These are phyloP conservation scores for Lactarius trivialis DNA, from an alignment of 768 basidiomycete genomes.

Conservation along the genomic window DNA sequence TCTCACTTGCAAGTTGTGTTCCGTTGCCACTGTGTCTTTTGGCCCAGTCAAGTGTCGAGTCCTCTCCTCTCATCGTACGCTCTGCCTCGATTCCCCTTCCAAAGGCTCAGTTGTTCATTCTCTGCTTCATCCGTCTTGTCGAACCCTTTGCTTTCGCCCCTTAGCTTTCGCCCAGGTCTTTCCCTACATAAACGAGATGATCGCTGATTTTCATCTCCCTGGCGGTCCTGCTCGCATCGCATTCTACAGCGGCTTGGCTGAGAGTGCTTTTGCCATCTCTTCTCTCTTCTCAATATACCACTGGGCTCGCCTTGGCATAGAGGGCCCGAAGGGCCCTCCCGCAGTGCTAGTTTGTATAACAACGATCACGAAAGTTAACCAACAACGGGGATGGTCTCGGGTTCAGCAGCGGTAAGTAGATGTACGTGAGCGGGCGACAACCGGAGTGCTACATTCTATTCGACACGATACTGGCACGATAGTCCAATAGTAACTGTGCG, in stretches of 20 bases:
- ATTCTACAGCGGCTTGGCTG: slow-evolving; percentile 64
- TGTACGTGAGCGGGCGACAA: neutral
- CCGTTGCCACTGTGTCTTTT: no score
- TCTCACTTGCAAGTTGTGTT: no score
- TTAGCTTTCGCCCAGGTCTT: slow-evolving; percentile 61
- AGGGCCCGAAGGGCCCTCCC: no score
- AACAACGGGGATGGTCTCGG: neutral
- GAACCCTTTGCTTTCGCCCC: slow-evolving; percentile 61
- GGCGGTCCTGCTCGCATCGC: slow-evolving; percentile 54
- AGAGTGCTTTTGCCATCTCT: slow-evolving; percentile 56
- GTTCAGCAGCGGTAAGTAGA: no score
- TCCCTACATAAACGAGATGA: slow-evolving; percentile 66
- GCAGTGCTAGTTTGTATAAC: no score
- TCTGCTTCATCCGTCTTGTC: slow-evolving; percentile 49
- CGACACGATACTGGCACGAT: neutral
- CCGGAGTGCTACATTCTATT: neutral
- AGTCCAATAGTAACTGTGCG: neutral
- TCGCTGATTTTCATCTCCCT: slow-evolving; percentile 49
- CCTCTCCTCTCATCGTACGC: slow-evolving; percentile 19
- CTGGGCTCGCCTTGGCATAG: slow-evolving; percentile 54
- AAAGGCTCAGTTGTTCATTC: slow-evolving; percentile 43
- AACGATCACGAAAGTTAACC: neutral
- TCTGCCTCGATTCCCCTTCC: slow-evolving; percentile 45
- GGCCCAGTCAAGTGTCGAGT: slow-evolving; percentile 9
- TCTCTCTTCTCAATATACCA: slow-evolving; percentile 57